These are phyloP conservation scores for Sclerotinia glacialis DNA, from an alignment of 2,329 filamentous ascomycete genomes.

Conservation along the genomic window DNA sequence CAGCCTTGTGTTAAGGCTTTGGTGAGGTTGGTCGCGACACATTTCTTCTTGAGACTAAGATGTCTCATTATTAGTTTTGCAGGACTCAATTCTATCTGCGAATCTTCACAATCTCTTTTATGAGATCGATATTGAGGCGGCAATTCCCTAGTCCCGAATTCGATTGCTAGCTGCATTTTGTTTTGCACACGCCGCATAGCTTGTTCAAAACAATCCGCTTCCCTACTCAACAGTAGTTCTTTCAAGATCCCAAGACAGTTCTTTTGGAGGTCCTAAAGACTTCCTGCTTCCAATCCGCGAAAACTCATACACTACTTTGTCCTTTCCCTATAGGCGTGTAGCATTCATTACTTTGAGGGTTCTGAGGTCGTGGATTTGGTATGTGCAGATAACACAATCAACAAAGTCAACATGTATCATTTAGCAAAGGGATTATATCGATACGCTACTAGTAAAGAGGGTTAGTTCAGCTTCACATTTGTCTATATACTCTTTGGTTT, in stretches of 20 bases:
- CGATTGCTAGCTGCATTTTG: too few species aligned
- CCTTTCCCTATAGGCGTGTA: background rate
- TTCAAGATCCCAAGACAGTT: background rate
- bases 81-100: background rate
- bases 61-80: background rate
- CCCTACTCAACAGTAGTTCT: background rate
- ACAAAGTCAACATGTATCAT: constrained; percentile 71
- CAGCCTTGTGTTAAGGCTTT: constrained; percentile 18
- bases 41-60: background rate
- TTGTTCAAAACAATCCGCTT: background rate
- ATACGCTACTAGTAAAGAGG: constrained; percentile 95
- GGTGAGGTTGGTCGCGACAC: background rate
- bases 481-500: background rate
- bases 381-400: background rate
- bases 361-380: background rate
- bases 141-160: background rate
- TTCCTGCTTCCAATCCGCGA: background rate
- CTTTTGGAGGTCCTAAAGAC: background rate
- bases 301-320: background rate
- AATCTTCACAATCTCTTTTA: background rate
- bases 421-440: constrained; percentile 92
- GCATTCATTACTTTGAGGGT: background rate
- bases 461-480: constrained; percentile 46
- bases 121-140: background rate
- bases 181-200: background rate